Base-by-base conservation (phyloP, 1,284 basidiomycete species). In the Boletus smithii region DNA sequence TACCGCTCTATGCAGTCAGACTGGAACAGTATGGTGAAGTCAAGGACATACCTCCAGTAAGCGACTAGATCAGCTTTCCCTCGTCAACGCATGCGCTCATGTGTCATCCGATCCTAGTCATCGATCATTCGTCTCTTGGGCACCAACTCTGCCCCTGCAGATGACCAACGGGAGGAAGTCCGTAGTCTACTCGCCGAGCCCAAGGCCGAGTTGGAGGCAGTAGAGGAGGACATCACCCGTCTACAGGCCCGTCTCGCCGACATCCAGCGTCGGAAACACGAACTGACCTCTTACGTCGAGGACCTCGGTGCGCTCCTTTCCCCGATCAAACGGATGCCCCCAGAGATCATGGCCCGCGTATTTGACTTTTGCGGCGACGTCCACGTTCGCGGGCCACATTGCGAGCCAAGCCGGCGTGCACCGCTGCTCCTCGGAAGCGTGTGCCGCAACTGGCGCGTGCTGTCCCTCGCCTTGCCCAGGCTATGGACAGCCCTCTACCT, bases 321-420 rank as follows among this genome's bases (percentile, higher is more conserved):
- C 20, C 61, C 61, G 39, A 65, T 62, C 48, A 64, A 51, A 18
- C 62, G 60, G 40, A 66, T 62, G 63, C 61, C 61, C 9, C 63
- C 63, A n/a, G 61, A 62, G 52, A 62, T 62, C 55, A 66, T 62
- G 52, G 56, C 62, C 36, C 60, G 63, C 36, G 55, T 62, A 7
- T 62, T 62, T 31, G 63, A 62, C 44, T 66, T 66, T 51, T 62
- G 61, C n/a, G 62, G 60, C 3, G 61, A 62, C 34, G 35, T 61
- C 45, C 44, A 51, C 44, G 62, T 46, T 6, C 63, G 41, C 3
- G 61, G 61, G 0, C 61, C 61, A 1, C 63, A 62, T n/a, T 59
- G 60, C 41, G 63, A 62, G 40, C 61, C 60, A 18, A 64, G 63
- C 20, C 56, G 64, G 3, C 58, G 47, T 9, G 61, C 61, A 20